phyloP scores from a whole-genome alignment of 805 yeast genomes.

The Isabelozyma rhagii region DNA sequence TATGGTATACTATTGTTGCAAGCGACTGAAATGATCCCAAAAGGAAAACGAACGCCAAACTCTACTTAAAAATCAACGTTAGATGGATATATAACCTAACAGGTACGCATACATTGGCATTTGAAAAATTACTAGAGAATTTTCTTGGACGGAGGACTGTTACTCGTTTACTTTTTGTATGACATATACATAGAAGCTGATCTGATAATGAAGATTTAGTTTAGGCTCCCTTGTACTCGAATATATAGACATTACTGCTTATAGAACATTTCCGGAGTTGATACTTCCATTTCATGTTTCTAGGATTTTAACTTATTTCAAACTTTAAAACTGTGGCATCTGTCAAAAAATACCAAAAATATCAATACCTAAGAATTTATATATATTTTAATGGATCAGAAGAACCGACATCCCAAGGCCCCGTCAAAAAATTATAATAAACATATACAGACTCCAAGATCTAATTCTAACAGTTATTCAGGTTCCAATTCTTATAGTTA shows the following conservation, averaged over 20 bases:
- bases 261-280: too few species aligned
- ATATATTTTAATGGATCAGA: not conserved
- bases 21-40: not conserved
- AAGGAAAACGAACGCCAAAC: not conserved
- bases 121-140: too few species aligned
- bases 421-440: not conserved
- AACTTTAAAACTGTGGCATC: not conserved
- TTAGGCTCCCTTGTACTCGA: too few species aligned
- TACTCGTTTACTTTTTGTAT: too few species aligned
- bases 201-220: not conserved
- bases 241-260: not conserved
- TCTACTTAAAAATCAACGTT: not conserved
- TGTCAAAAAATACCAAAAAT: not conserved
- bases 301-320: too few species aligned
- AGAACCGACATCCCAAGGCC: not conserved
- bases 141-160: not conserved
- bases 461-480: too few species aligned
- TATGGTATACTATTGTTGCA: not conserved
- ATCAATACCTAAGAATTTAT: not conserved
- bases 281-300: not conserved
- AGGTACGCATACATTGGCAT: not conserved
- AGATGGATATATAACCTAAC: not conserved
- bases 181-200: too few species aligned
- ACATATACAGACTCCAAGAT: too few species aligned
- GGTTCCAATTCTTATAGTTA: too few species aligned